Evolutionary conservation across 1,139 yeast genomes (phyloP), one percentile per base, ranked within the genome.

Genomic region (Diutina rugosa): DNA sequence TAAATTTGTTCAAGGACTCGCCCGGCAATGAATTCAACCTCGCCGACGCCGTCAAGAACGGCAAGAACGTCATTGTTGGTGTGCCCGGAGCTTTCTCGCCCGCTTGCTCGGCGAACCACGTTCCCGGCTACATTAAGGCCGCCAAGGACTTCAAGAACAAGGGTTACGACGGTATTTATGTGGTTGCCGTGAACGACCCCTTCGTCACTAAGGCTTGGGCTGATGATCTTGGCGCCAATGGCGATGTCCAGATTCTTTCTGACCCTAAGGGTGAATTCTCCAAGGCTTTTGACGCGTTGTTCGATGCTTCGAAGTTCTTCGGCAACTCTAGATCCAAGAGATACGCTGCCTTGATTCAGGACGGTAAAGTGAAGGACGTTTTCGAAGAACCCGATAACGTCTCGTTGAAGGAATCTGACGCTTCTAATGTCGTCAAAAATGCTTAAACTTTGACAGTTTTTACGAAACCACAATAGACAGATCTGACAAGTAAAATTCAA

Each of bases 71-170:
- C 48, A 71, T 90, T 56, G 78, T 90, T 55, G 96, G 95, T 56
- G 89, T 90, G 51, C 97, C 97, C 53, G 97, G 96, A 26, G 96
- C 97, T 0, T 90, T 85, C 66, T 85, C 95, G 2, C 91, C 95
- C 53, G 95, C 90, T 1, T 90, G 97, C 69, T 78, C 91, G 41
- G 81, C 85, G 26, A 70, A 79, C 41, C 96, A 88, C 66, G 80
- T 90, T 55, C 97, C 97, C 6, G 95, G 93, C 5, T 90, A 81
- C 69, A 67, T 88, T 63, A 72, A 74, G 59, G 68, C 76, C 56
- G 68, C 78, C 57, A 67, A 73, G 10, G 74, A 77, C 30, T 82
- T 90, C 66, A 73, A 78, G 59, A 76, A 74, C 48, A 85, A 87
- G 72, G 96, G 96, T 9, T 75, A 81, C 69, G 72, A 76, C 51